A percentile compares a stretch with the other conserved stretches of the same genome.
Conservation (phyloP, 2,329 filamentous ascomycete genomes). For the Colletotrichum gigasporum region DNA sequence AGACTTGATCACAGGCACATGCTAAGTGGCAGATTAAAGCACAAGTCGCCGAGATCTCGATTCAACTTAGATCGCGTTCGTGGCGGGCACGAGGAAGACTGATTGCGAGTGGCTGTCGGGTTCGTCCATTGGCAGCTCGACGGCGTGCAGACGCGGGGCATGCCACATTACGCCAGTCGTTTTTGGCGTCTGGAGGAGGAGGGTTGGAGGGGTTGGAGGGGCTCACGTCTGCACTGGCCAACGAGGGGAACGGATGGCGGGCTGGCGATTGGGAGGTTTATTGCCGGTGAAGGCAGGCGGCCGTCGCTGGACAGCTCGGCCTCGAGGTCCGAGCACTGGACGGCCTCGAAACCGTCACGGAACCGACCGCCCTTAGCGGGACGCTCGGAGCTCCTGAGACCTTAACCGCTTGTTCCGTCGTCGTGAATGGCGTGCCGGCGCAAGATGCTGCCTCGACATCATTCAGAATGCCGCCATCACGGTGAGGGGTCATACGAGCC, state of each 20-base stretch:
- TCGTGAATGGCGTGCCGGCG: conserved; percentile 1
- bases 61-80: neutral
- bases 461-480: neutral
- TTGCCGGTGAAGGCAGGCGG: neutral
- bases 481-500: neutral
- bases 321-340: neutral
- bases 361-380: conserved; percentile 19
- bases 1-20: neutral
- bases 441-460: neutral
- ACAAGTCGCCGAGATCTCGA: neutral
- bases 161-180: neutral
- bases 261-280: neutral
- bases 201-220: no score
- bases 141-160: conserved; percentile 10
- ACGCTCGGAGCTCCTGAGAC: conserved; percentile 16
- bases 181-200: conserved; percentile 1
- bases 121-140: neutral
- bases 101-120: neutral
- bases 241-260: no score
- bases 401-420: conserved; percentile 27
- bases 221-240: no score
- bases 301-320: neutral
- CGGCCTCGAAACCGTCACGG: conserved; percentile 10
- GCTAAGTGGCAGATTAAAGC: neutral
- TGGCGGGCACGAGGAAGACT: neutral